Evolutionary conservation across 768 basidiomycete species (phyloP).

Genomic region (Tephrocybe sp.): DNA sequence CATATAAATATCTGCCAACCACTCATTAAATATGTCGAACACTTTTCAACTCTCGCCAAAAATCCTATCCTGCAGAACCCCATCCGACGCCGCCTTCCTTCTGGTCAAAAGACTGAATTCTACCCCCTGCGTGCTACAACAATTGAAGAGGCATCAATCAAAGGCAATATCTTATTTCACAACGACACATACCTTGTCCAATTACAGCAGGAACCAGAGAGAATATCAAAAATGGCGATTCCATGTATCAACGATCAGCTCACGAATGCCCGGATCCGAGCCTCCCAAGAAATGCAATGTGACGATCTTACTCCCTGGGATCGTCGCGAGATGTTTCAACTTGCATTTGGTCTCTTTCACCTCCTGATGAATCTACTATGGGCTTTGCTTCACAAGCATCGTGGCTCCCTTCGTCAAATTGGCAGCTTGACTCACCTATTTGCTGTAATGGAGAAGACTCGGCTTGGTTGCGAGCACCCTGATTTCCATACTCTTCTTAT

Average conservation of each 20-base stretch:
- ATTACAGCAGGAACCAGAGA: background rate
- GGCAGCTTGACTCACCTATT: slow-evolving; percentile 31
- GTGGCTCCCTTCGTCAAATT: slow-evolving; percentile 19
- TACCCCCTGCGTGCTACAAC: slow-evolving; percentile 22
- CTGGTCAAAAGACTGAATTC: slow-evolving; percentile 22
- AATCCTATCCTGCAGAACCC: no score
- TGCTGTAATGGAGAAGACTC: slow-evolving; percentile 27
- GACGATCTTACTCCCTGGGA: slow-evolving; percentile 22
- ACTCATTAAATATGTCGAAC: background rate
- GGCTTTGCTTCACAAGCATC: slow-evolving; percentile 26
- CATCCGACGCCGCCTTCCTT: no score
- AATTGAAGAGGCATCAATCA: slow-evolving; percentile 29
- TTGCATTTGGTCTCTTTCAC: slow-evolving; percentile 31
- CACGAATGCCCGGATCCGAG: slow-evolving; percentile 24
- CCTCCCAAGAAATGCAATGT: slow-evolving; percentile 12
- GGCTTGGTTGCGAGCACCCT: slow-evolving; percentile 28
- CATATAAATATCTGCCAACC: background rate
- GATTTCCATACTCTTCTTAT: slow-evolving; percentile 32
- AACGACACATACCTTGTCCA: slow-evolving; percentile 21
- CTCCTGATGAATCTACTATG: slow-evolving; percentile 32
- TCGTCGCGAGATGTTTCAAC: slow-evolving; percentile 12
- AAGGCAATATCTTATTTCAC: slow-evolving; percentile 26
- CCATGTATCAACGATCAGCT: slow-evolving; percentile 28
- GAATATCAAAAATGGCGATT: slow-evolving; percentile 17
- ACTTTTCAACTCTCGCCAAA: background rate